Percentiles rank a stretch among this genome's conserved stretches.
phyloP scores from a whole-genome alignment of 495 filamentous ascomycete species.

The Geoglossum glabrum region DNA sequence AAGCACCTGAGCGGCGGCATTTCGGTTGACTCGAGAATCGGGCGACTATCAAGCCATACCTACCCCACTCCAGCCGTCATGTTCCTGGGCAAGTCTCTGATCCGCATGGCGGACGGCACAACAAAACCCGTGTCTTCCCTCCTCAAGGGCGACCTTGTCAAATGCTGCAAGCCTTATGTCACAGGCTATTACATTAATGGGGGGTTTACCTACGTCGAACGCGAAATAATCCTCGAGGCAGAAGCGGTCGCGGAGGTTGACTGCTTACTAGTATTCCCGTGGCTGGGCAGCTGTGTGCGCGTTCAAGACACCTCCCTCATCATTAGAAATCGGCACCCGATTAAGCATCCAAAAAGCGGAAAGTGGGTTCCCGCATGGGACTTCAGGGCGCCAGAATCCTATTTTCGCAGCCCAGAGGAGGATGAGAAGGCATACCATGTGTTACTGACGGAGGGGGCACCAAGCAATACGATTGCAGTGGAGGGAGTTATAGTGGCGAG shows the following conservation, averaged over 20 bases:
- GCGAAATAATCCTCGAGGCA: too few species aligned
- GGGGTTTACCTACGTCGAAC: too few species aligned
- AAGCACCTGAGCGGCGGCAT: too few species aligned
- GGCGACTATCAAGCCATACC: too few species aligned
- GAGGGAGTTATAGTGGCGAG: neutral
- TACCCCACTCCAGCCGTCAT: too few species aligned
- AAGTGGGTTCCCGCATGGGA: neutral
- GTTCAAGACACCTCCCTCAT: neutral
- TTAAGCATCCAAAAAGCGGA: neutral
- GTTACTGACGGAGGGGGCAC: neutral
- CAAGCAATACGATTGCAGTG: neutral
- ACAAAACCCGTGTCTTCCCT: neutral
- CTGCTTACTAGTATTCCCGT: neutral
- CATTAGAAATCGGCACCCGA: neutral
- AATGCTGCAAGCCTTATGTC: neutral
- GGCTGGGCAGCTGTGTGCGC: neutral
- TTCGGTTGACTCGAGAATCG: too few species aligned
- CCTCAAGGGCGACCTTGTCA: neutral
- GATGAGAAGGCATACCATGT: neutral
- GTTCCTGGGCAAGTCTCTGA: too few species aligned
- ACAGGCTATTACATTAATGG: too few species aligned
- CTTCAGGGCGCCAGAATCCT: neutral
- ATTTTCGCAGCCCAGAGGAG: too few species aligned
- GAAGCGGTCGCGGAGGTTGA: neutral
- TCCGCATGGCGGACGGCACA: neutral